Percentiles rank a stretch among this genome's conserved stretches.
Evolutionary conservation across 2,329 filamentous ascomycete species (phyloP).

Genomic region (Penicillium sp.): DNA sequence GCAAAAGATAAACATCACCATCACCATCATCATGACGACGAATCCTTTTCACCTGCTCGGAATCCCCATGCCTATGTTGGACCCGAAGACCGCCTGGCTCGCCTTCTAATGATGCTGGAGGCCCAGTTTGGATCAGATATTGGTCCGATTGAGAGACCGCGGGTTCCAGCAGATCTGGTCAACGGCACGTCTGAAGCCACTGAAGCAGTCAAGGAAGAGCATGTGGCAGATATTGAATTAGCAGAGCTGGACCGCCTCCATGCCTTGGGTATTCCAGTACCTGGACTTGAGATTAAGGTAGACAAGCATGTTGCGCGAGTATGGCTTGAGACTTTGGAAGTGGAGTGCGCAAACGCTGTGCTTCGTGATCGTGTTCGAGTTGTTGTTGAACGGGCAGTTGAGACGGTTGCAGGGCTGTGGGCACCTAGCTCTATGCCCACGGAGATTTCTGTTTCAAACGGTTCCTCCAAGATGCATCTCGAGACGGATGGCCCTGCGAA

Average conservation of each 20-base stretch:
- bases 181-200: conserved; percentile 14
- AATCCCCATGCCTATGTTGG: conserved; percentile 71
- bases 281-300: conserved; percentile 77
- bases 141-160: conserved; percentile 65
- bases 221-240: conserved; percentile 51
- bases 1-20: conserved; percentile 56
- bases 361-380: conserved; percentile 79
- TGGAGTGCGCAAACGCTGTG: conserved; percentile 74
- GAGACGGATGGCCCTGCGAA: conserved; percentile 11
- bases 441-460: conserved; percentile 18
- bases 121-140: conserved; percentile 91
- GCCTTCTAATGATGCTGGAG: conserved; percentile 93
- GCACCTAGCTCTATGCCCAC: conserved; percentile 23
- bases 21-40: conserved; percentile 36
- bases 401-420: conserved; percentile 72
- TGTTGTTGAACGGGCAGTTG: conserved; percentile 82
- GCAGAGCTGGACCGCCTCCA: conserved; percentile 72
- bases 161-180: conserved; percentile 25
- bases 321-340: conserved; percentile 86
- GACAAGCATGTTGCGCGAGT: conserved; percentile 83
- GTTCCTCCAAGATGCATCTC: conserved; percentile 13
- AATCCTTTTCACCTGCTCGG: conserved; percentile 39
- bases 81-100: conserved; percentile 70
- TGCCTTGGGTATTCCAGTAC: conserved; percentile 80
- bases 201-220: conserved; percentile 35